Base-by-base conservation (phyloP, 306 rosid species). In the Datisca glomerata region DNA sequence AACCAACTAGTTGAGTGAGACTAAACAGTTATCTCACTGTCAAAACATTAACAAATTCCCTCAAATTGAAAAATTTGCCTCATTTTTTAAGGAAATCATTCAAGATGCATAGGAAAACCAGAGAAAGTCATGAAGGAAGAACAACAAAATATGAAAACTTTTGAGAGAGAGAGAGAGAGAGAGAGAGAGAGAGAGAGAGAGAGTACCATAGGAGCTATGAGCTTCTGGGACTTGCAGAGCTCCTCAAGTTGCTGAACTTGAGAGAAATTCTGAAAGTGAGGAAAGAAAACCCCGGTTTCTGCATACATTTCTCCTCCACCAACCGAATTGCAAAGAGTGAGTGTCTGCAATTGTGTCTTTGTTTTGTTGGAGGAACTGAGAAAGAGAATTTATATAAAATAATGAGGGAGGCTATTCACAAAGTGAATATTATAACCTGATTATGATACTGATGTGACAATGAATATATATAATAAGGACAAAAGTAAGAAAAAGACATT, bases 201-300 rank as follows among this genome's bases (percentile, higher is more conserved):
- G 7, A 29, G 28, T 58, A 84, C 96, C 49, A 17, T 41, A n/a
- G 49, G 32, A 42, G 74, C 83, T 70, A 44, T 68, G 54, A 28
- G 55, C 67, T 71, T 79, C 15, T 70, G 80, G 67, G 61, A 49
- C 61, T 55, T 73, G 74, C 79, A 80, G 58, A 80, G 78, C 27
- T 85, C 99, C 58, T 91, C 99, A 37, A 78, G 80, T 37, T 80
- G 99, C 31, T 75, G 99, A 67, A 75, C 76, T 51, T 66, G 80
- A 55, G 85, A 76, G 71, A 68, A 67, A 43, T 71, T 73, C 68
- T 75, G 85, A 43, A 73, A 68, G 51, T 67, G 83, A 21, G 96
- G 87, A 55, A 70, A 71, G 67, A 85, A 41, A 61, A 91, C 63
- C 36, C 69, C 86, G 24, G 74, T 51, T 13, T 85, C 96, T 12